Base-by-base conservation (phyloP, 768 basidiomycete species). In the Leccinum boreale region DNA sequence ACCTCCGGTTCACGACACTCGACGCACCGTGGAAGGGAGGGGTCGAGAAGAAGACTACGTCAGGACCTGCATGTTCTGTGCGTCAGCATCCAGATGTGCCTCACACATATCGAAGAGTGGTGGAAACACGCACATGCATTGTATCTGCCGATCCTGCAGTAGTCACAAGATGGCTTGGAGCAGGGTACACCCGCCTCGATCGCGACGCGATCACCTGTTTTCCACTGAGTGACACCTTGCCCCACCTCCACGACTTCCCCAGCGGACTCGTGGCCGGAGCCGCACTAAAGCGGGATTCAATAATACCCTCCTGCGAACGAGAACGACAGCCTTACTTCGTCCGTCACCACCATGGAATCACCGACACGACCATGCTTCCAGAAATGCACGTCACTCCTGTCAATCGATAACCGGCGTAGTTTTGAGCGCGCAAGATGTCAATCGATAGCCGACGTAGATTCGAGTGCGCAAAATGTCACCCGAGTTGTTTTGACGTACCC, bases 111-210 rank as follows among this genome's bases (percentile, higher is more conserved):
- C n/a, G n/a, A 42, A 19, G n/a, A 29, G 49, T 31, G 11, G n/a
- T 50, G 9, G 12, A 48, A 19, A 39, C 47, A 35, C 68, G 47
- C 55, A 70, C 86, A 87, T 35, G 80, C 85, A 54, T 87, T 87
- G 67, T 87, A 87, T 55, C 80, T 75, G 35, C 85, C 85, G n/a
- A 77, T 79, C 47, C 84, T 79, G 66, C 86, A 87, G 21, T 79
- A 78, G 55, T 83, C 80, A 63, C 86, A 87, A 33, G 81, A 71
- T 21, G 84, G 78, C 58, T 81, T 79, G 29, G 82, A 85, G 65
- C 85, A 87, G 10, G 85, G 86, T 1, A 87, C 79, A n/a, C 84
- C 84, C 5, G 83, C 84, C 67, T 87, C 86, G 58, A 87, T 84
- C 1, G 85, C 86, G 33, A 87, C 85, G 42, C 84, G 79, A 69